Base-by-base conservation (phyloP, 2,329 filamentous ascomycete genomes). In the Fusarium algeriense region DNA sequence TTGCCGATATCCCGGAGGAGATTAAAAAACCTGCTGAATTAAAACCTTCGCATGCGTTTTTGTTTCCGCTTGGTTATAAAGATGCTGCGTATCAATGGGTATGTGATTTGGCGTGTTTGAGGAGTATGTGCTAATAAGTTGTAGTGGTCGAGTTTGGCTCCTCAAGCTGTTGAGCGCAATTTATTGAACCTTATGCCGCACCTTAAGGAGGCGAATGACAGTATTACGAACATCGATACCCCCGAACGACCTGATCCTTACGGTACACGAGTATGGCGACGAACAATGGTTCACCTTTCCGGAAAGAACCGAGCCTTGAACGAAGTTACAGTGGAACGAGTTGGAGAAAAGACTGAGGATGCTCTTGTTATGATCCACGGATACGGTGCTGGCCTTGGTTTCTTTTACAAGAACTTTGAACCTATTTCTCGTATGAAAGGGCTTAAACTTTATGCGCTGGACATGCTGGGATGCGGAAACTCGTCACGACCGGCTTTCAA, bases 391-490 rank as follows among this genome's bases (percentile, higher is more conserved):
- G 96, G 96, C 1, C 87, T 99, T 1, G 96, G 95, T 26, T 98
- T 99, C 83, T 99, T 97, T 86, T 99, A 98, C 86, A 95, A 96
- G 83, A 99, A 99, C 80, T 97, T 97, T 67, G 96, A 99, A 81
- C 90, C 91, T 9, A 83, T 99, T 37, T 95, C 92, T 48, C 90
- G 95, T 20, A 83, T 90, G 2, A 85, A 87, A 32, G 94, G 95
- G 32, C 97, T 96, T 90, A 95, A 93, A 77, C 83, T 99, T 20
- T 98, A 96, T 79, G 94, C 95, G 2, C 85, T 99, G n/a, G 95
- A 99, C 77, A 90, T 98, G 87, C 86, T 98, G 19, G 95, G 95
- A 64, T 98, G 98, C 93, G 95, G 95, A 64, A 91, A 97, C 77
- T 97, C 93, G 62, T 91, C 90, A 30, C 87, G 95, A 8, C 95